Conservation (phyloP, 2,329 filamentous ascomycete species). For the Fusarium lateritium region DNA sequence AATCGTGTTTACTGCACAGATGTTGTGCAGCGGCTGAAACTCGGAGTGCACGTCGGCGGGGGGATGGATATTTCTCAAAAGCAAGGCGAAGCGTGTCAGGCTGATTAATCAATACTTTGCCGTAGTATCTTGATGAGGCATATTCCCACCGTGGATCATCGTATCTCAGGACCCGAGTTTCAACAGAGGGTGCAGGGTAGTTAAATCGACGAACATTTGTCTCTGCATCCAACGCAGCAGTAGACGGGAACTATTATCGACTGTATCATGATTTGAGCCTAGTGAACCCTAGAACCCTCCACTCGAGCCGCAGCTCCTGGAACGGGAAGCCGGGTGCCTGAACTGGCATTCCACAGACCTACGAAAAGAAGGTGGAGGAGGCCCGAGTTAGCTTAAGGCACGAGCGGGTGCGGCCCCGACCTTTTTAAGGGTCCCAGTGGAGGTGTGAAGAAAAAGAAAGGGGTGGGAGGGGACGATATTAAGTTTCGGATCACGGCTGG, state of each 20-base stretch:
- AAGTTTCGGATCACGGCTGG: conserved; percentile 1
- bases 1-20: conserved; percentile 2
- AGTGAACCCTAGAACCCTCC: conserved; percentile 11
- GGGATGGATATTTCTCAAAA: neutral
- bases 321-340: conserved; percentile 30
- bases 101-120: too few relatives aligned
- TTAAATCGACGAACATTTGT: neutral
- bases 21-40: conserved; percentile 15
- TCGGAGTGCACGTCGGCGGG: neutral
- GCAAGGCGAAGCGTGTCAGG: neutral
- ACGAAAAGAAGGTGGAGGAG: conserved; percentile 11
- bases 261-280: conserved; percentile 3
- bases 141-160: neutral
- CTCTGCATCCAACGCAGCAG: neutral
- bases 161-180: neutral
- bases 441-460: conserved; percentile 10
- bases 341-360: conserved; percentile 24
- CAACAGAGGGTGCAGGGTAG: neutral
- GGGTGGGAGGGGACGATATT: neutral
- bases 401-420: conserved; percentile 19
- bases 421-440: conserved; percentile 26
- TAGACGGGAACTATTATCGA: neutral
- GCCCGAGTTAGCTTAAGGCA: conserved; percentile 35
- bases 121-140: too few relatives aligned
- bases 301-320: neutral